A percentile compares a stretch with the other conserved stretches of the same genome.
Conservation (phyloP, 1,284 basidiomycete species). For the Fistulinella cinereoalba region DNA sequence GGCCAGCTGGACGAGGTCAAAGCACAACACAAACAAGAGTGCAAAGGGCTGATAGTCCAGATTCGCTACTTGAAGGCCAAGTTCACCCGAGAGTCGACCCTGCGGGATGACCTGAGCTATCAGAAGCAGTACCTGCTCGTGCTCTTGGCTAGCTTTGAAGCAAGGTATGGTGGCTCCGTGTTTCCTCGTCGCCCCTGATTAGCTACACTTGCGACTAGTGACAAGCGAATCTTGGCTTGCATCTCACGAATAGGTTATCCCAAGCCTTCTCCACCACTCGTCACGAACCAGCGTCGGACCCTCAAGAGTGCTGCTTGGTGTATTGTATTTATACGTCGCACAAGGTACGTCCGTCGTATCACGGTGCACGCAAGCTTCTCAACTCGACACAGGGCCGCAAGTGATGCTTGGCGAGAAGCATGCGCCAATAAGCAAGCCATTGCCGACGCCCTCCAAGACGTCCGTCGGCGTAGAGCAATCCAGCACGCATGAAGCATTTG, state of each 20-base stretch:
- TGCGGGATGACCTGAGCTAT: slow-evolving; percentile 77
- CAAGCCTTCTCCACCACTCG: slow-evolving; percentile 35
- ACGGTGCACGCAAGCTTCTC: slow-evolving; percentile 6
- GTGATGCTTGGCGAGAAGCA: slow-evolving; percentile 60
- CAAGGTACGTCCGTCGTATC: slow-evolving; percentile 49
- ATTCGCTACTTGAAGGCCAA: slow-evolving; percentile 92
- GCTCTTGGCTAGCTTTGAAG: slow-evolving; percentile 64
- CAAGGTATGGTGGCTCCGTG: slow-evolving; percentile 51
- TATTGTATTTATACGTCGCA: slow-evolving; percentile 64
- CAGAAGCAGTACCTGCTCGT: slow-evolving; percentile 84
- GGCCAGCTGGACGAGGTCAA: slow-evolving; percentile 54
- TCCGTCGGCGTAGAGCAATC: slow-evolving; percentile 50
- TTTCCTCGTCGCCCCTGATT: neutral
- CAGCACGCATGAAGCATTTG: slow-evolving; percentile 13
- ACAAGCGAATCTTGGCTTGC: slow-evolving; percentile 72
- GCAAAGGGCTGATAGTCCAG: slow-evolving; percentile 84
- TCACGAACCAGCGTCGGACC: slow-evolving; percentile 40
- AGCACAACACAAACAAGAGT: slow-evolving; percentile 75
- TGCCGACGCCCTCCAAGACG: slow-evolving; percentile 64
- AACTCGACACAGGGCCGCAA: slow-evolving; percentile 47
- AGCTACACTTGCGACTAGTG: too few relatives aligned
- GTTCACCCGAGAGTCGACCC: slow-evolving; percentile 79
- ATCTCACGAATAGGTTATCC: slow-evolving; percentile 74
- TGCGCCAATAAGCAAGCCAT: slow-evolving; percentile 58
- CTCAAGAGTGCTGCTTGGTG: slow-evolving; percentile 60